These are phyloP conservation scores for Paramecium tetraurelia DNA, from an alignment of 73 alveolate species.

Conservation along the genomic window DNA sequence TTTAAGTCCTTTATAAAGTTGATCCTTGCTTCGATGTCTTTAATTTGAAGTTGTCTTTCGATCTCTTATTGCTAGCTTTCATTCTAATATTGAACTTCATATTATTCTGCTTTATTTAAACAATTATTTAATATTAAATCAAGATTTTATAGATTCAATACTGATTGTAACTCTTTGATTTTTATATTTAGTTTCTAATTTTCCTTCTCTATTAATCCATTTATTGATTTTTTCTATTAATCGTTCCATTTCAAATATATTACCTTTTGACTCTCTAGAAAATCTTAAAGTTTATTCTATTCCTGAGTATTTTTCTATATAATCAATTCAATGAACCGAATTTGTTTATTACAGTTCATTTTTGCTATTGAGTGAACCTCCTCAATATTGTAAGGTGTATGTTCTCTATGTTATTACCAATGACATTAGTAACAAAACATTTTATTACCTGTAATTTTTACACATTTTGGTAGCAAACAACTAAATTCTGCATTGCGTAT, in stretches of 20 bases:
- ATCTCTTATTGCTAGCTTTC: no score
- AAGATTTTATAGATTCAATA: neutral
- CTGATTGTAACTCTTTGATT: neutral
- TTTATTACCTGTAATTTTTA: neutral
- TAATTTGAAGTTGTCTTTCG: neutral
- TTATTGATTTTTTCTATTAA: neutral
- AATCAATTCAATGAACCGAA: neutral
- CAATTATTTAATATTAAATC: neutral
- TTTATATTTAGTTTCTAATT: no score
- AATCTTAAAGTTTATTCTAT: neutral
- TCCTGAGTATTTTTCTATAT: neutral
- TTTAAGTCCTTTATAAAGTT: neutral
- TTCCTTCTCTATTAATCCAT: neutral
- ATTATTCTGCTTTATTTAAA: no score
- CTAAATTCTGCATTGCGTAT: neutral
- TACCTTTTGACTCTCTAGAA: neutral
- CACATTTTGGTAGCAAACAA: neutral
- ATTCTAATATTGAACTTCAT: no score
- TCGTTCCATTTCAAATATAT: neutral
- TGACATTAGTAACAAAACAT: neutral
- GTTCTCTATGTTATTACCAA: neutral
- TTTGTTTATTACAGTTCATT: no score
- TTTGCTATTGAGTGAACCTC: neutral
- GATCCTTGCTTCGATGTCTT: neutral
- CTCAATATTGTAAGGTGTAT: neutral